These are phyloP conservation scores for Emergomyces africanus DNA, from an alignment of 2,329 filamentous ascomycete species.

Conservation along the genomic window DNA sequence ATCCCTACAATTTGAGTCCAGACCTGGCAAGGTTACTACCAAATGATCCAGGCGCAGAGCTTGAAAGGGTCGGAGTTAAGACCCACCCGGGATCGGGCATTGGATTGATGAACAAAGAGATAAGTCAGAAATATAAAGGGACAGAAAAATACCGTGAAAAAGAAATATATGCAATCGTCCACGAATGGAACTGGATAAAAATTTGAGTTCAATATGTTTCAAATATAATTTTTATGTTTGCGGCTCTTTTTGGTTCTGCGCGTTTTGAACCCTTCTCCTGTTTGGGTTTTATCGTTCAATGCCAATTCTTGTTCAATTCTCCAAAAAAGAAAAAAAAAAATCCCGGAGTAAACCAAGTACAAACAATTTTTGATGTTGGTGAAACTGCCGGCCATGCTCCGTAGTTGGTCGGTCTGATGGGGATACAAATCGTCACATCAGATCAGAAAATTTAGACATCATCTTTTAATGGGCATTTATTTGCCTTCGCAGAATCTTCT, in stretches of 20 bases:
- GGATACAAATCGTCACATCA: background rate
- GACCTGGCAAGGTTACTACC: background rate
- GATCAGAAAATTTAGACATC: background rate
- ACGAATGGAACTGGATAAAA: background rate
- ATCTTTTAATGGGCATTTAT: background rate
- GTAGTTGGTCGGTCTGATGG: background rate
- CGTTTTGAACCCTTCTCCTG: background rate
- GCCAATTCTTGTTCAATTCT: background rate
- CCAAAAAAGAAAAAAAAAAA: background rate
- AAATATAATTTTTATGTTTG: background rate
- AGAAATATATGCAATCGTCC: background rate
- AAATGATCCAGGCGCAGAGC: background rate
- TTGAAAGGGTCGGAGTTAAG: background rate
- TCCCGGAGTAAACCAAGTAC: background rate
- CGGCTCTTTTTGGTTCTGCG: background rate
- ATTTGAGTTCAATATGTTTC: background rate
- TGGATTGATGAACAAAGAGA: background rate
- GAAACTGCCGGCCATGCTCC: background rate
- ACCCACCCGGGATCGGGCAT: background rate
- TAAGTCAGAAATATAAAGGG: background rate
- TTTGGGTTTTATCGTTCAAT: background rate
- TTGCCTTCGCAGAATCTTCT: background rate
- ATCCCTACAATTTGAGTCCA: background rate
- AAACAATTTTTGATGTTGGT: background rate
- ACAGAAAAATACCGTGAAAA: background rate